Evolutionary conservation across 2,329 filamentous ascomycete species (phyloP), one percentile per base, ranked within the genome.

Genomic region (Penicillium psychrosexuale): DNA sequence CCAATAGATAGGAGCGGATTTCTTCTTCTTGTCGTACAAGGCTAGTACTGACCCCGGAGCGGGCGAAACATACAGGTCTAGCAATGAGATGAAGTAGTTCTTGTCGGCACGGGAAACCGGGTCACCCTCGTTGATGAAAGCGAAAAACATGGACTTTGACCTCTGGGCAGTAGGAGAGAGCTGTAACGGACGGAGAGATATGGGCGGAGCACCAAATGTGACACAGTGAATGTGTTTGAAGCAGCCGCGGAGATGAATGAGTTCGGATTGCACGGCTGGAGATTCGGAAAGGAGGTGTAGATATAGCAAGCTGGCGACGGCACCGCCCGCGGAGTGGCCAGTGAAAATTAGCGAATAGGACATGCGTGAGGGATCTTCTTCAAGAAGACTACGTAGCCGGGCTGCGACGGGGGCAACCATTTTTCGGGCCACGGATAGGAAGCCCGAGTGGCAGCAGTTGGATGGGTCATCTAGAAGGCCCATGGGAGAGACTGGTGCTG

Each of bases 111-210:
- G 77, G 0, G 84, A 80, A 0, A 96, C 88, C 0, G 89, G 90
- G 61, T 96, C 91, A 3, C 91, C 91, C 70, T 96, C 90, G 66
- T 96, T 96, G 64, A 92, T 79, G 67, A 96, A 91, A 39, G 82
- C 84, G 49, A 90, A 80, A 69, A 96, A 96, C 5, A 93, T 69
- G 54, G 85, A 91, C 67, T 89, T 91, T 28, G 78, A 72, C 22
- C 82, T 71, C 12, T 77, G 71, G 0, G 71, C 68, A 1, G 71
- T 71, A 5, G 78, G 63, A 0, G 88, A 85, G 61, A 83, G 88
- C 28, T 78, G 67, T 2, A 95, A 74, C 0, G 90, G 89, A 1
- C 88, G 77, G 0, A 91, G 78, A 19, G 85, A 88, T 2, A 95
- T 79, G 0, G 91, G 90, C 1, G 91, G 91, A 0, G 89, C 82